Evolutionary conservation across 345 rosid genomes (phyloP).

Genomic region (Toxicodendron radicans): DNA sequence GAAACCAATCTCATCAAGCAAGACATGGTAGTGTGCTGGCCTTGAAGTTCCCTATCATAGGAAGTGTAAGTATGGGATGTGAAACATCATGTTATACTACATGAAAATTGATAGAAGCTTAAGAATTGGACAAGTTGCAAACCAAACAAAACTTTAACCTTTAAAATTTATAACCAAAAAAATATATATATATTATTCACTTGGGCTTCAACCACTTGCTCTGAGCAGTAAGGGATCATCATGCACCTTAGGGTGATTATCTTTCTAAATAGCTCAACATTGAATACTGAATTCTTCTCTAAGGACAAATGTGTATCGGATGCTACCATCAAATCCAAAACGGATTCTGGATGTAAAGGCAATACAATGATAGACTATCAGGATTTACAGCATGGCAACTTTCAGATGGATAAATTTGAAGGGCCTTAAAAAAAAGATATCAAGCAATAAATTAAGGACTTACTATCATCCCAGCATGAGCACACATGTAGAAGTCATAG

Average conservation of each 20-base stretch:
- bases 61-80: slow-evolving; percentile 1
- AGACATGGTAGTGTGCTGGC: slow-evolving; percentile 86
- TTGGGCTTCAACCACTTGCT: neutral
- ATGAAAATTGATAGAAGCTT: neutral
- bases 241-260: neutral
- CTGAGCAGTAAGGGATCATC: neutral
- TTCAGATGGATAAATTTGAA: neutral
- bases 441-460: slow-evolving; percentile 23
- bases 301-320: neutral
- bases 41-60: slow-evolving; percentile 74
- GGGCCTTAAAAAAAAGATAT: neutral
- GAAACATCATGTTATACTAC: neutral
- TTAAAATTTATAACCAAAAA: neutral
- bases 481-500: slow-evolving; percentile 90
- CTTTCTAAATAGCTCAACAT: neutral
- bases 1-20: slow-evolving; percentile 87
- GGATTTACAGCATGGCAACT: neutral
- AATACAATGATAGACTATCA: neutral
- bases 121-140: neutral
- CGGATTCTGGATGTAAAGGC: neutral
- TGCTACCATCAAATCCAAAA: neutral
- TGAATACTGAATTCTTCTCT: neutral
- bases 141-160: neutral
- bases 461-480: slow-evolving; percentile 79
- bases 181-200: neutral